Base-by-base conservation (phyloP, 225 moss, liverwort and hornwort species). In the Ulota crispa region DNA sequence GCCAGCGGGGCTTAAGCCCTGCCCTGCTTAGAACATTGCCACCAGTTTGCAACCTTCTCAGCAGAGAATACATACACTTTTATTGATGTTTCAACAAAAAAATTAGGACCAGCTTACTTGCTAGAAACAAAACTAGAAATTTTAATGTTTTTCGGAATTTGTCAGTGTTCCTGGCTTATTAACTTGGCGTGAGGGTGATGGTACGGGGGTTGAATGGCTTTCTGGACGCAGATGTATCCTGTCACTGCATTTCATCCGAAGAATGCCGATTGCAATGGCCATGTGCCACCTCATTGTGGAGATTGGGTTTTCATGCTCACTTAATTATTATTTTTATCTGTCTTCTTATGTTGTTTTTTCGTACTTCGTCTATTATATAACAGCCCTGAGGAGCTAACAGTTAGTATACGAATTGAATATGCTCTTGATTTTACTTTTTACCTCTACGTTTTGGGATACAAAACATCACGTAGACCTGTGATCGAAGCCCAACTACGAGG, bases 221-320 rank as follows among this genome's bases (percentile, higher is more conserved):
- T 59, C 5, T 81, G 43, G 36, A 18, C 64, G 87, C 86, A 88
- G 88, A 88, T 90, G 77, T 86, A 76, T 65, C 63, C 79, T 63
- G 72, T 86, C 14, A 27, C 32, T 41, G 77, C 88, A 50, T 90
- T 90, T 50, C 90, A 88, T 28, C 90, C 88, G 0, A 72, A 84
- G 68, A 68, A 79, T 53, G 79, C 42, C 37, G 74, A 8, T 80
- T 90, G 86, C 82, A 78, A 80, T 20, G 36, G 81, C 59, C 90
- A 86, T 77, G 86, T 88, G 64, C 86, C 88, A 26, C 90, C 90
- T 69, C 68, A 83, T 76, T 88, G 90, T 84, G 86, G 90, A 82
- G 86, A 88, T 57, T 90, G 90, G 90, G 66, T 90, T 41, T 24
- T 64, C 72, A 88, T 70, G 19, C 50, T 54, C 11, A 62, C 72